Conservation (phyloP, 371 early-diverging fungal genomes). For the Rhizopus microsporus region DNA sequence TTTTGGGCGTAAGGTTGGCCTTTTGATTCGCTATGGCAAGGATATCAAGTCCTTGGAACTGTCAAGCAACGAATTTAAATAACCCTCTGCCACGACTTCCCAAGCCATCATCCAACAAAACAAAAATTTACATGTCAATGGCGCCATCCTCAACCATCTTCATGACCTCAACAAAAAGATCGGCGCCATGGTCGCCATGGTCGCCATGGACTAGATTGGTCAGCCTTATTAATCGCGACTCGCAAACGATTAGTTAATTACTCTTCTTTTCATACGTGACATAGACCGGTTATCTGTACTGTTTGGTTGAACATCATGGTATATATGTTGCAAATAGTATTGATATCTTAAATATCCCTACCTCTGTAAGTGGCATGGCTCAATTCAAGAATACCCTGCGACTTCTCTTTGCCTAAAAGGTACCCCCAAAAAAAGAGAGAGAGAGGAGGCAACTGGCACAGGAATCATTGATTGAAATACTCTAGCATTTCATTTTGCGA, state of each 20-base stretch:
- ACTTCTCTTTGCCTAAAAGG: constrained; percentile 13
- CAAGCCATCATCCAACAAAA: constrained; percentile 7
- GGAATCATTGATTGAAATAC: constrained; percentile 12
- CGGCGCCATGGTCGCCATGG: not conserved
- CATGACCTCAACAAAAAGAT: constrained; percentile 8
- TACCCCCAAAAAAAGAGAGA: constrained; percentile 8
- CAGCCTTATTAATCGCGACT: not conserved
- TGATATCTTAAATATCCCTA: constrained; percentile 11
- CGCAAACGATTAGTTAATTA: constrained; percentile 1
- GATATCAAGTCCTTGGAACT: constrained; percentile 8
- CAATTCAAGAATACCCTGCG: constrained; percentile 12
- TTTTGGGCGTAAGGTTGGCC: constrained; percentile 11
- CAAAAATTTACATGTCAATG: constrained; percentile 14
- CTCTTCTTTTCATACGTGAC: not conserved
- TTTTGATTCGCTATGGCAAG: constrained; percentile 12
- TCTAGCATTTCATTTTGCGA: constrained; percentile 8
- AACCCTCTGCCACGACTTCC: constrained; percentile 9
- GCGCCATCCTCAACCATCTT: constrained; percentile 14
- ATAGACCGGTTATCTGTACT: constrained; percentile 8
- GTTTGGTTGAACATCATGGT: constrained; percentile 12
- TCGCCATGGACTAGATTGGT: constrained; percentile 16
- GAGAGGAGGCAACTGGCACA: no score
- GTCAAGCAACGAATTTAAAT: constrained; percentile 12
- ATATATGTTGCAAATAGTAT: constrained; percentile 13
- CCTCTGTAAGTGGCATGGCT: constrained; percentile 1